Percentiles rank a stretch among this genome's conserved stretches.
Evolutionary conservation across 345 rosid genomes (phyloP).

Genomic region (Cardamine resedifolia): DNA sequence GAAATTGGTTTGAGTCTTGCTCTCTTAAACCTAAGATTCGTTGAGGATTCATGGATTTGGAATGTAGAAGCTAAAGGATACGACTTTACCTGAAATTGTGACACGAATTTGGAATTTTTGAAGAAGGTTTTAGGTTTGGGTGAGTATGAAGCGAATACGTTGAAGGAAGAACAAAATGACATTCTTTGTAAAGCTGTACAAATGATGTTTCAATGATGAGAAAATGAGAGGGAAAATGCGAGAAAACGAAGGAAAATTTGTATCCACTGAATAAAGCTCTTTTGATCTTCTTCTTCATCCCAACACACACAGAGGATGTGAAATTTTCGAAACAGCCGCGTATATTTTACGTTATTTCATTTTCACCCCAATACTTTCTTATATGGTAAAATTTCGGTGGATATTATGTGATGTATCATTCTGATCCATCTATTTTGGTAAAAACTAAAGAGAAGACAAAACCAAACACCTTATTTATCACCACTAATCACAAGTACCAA

Average conservation of each 20-base stretch:
- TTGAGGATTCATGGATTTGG: conserved; percentile 22
- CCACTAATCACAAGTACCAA: conserved; percentile 2
- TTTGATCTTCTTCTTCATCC: conserved; percentile 31
- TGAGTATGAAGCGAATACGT: conserved; percentile 40
- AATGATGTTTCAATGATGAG: conserved; percentile 1
- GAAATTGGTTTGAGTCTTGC: conserved; percentile 41
- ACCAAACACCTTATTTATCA: neutral
- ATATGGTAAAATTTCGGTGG: neutral
- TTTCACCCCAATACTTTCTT: neutral
- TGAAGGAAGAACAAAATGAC: conserved; percentile 56
- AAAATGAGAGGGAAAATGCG: conserved; percentile 26
- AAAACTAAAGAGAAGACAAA: neutral
- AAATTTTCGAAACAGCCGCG: neutral
- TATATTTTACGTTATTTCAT: neutral
- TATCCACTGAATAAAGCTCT: conserved; percentile 7
- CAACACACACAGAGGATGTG: neutral
- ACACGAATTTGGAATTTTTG: conserved; percentile 50
- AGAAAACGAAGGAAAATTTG: conserved; percentile 28
- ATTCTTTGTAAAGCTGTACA: conserved; percentile 17
- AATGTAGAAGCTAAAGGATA: conserved; percentile 28
- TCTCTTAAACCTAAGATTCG: conserved; percentile 33
- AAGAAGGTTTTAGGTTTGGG: conserved; percentile 32
- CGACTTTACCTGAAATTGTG: conserved; percentile 59
- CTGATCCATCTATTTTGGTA: conserved; percentile 2
- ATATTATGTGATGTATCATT: neutral